Evolutionary conservation across 2,329 filamentous ascomycete species (phyloP).

Genomic region (Waltergamsia citrina): DNA sequence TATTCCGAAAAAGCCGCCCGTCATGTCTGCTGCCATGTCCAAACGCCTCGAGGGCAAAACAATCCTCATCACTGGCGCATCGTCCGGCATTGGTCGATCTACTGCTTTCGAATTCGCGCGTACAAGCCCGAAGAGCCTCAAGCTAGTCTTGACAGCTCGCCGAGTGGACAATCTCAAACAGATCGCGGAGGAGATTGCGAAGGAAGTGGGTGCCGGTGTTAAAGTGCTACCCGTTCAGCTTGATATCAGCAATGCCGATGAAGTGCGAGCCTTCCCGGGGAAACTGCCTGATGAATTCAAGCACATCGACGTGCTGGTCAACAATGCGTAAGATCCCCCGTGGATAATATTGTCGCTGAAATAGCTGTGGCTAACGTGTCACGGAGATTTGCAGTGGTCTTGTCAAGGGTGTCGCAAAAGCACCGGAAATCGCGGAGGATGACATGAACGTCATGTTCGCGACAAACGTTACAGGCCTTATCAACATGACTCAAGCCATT

Average conservation of each 20-base stretch:
- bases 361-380: too few relatives aligned
- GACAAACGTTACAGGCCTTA: conserved; percentile 89
- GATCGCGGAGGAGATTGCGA: conserved; percentile 65
- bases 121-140: conserved; percentile 68
- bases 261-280: conserved; percentile 63
- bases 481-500: conserved; percentile 93
- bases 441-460: conserved; percentile 83
- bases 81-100: conserved; percentile 81
- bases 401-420: conserved; percentile 79
- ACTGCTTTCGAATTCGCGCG: conserved; percentile 89
- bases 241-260: conserved; percentile 72
- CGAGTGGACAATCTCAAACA: conserved; percentile 70
- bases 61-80: conserved; percentile 83
- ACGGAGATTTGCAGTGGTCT: too few relatives aligned
- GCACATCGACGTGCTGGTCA: conserved; percentile 81
- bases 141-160: conserved; percentile 81
- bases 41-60: conserved; percentile 92
- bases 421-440: conserved; percentile 72
- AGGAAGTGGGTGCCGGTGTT: conserved; percentile 72
- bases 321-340: conserved; percentile 79
- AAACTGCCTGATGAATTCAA: conserved; percentile 72
- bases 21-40: conserved; percentile 13
- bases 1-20: too few relatives aligned
- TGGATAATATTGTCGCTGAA: too few relatives aligned
- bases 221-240: conserved; percentile 75